Evolutionary conservation across 345 rosid species (phyloP).

Genomic region (Eucalyptus marginata): DNA sequence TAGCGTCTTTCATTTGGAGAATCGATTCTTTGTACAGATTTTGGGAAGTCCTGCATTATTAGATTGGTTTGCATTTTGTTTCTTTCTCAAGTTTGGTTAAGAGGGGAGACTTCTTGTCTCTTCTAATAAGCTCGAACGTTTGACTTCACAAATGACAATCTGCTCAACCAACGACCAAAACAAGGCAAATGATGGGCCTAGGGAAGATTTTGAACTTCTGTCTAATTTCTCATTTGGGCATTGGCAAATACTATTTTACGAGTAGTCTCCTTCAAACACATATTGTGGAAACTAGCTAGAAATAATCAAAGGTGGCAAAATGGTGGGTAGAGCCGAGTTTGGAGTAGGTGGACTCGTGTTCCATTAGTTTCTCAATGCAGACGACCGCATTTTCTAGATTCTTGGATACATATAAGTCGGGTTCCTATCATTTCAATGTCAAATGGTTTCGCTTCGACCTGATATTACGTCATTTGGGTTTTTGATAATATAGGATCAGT

Average conservation of each 20-base stretch:
- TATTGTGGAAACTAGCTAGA: not conserved
- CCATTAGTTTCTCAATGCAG: not conserved
- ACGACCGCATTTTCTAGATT: not conserved
- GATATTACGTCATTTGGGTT: rapidly evolving
- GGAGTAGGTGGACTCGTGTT: not conserved
- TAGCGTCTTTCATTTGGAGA: not conserved
- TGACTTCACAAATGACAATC: not conserved
- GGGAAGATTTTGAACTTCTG: not conserved
- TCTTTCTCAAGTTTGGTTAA: not conserved
- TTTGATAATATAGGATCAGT: not conserved
- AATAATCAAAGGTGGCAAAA: not conserved
- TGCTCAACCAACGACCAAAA: not conserved
- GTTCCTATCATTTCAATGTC: not conserved
- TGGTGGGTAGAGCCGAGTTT: rapidly evolving
- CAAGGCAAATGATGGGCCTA: not conserved
- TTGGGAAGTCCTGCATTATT: not conserved
- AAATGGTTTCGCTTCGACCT: rapidly evolving
- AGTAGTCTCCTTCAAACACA: not conserved
- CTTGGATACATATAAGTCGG: not conserved
- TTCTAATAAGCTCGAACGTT: not conserved
- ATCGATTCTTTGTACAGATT: not conserved
- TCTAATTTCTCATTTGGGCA: not conserved
- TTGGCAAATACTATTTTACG: not conserved
- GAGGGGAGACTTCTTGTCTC: not conserved
- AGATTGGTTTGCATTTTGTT: not conserved